These are phyloP conservation scores for Backusella liffmaniae DNA, from an alignment of 192 early-diverging fungal genomes.

Conservation along the genomic window DNA sequence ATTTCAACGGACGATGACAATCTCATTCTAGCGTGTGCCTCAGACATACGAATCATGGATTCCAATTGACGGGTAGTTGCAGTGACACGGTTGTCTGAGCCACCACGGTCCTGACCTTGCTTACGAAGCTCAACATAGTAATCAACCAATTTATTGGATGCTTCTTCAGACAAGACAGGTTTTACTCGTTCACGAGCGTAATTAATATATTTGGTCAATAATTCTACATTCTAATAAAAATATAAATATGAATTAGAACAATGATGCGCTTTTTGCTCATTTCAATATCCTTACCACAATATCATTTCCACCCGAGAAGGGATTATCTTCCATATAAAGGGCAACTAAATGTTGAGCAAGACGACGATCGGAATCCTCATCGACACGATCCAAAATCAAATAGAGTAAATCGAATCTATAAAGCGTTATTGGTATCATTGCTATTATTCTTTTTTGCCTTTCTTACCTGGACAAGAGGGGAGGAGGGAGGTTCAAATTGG, in stretches of 20 bases:
- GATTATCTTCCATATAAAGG: conserved; percentile 76
- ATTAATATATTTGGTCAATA: conserved; percentile 89
- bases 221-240: conserved; percentile 63
- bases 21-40: conserved; percentile 91
- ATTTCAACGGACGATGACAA: conserved; percentile 72
- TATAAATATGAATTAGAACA: background rate
- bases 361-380: conserved; percentile 82
- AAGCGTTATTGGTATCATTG: background rate
- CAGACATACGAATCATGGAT: conserved; percentile 95
- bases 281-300: conserved; percentile 31
- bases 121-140: conserved; percentile 83
- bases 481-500: conserved; percentile 94
- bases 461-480: conserved; percentile 85
- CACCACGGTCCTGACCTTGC: conserved; percentile 57
- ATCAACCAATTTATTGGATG: conserved; percentile 71
- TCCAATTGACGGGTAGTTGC: conserved; percentile 95
- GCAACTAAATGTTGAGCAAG: conserved; percentile 87
- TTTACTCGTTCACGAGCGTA: conserved; percentile 77
- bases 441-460: too few relatives aligned
- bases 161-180: conserved; percentile 78
- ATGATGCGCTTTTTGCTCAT: background rate
- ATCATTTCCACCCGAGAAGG: conserved; percentile 40
- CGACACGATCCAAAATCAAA: conserved; percentile 86
- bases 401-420: conserved; percentile 90
- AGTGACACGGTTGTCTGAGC: conserved; percentile 63